These are phyloP conservation scores for Lolium rigidum DNA, from an alignment of 176 grass and related monocot species.

Conservation along the genomic window DNA sequence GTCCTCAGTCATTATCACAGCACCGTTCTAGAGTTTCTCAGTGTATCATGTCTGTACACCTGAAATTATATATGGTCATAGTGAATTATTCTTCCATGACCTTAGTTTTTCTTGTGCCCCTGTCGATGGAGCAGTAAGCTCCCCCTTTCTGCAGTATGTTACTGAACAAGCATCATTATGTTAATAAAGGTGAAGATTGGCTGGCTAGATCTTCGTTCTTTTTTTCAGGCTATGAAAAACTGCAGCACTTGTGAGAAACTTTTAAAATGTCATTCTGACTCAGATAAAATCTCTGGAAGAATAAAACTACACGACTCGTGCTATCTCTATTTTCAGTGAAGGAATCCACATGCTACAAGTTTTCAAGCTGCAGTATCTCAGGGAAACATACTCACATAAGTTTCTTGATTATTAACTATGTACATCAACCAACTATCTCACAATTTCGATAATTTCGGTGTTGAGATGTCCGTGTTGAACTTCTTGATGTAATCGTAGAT, in stretches of 20 bases:
- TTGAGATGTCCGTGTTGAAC: not conserved
- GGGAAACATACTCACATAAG: not conserved
- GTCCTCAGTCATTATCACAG: not conserved
- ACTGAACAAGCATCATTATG: not conserved
- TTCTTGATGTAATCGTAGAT: conserved; percentile 59
- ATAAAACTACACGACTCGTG: not conserved
- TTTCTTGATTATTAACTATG: conserved; percentile 2
- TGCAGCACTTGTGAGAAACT: not conserved
- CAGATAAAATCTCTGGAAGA: not conserved
- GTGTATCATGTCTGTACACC: conserved; percentile 31
- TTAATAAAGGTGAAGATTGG: not conserved
- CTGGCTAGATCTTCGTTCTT: not conserved
- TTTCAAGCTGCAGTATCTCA: not conserved
- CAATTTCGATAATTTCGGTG: conserved; percentile 22
- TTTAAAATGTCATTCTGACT: not conserved
- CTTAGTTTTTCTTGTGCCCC: conserved; percentile 3
- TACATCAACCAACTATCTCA: conserved; percentile 1
- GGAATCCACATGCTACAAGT: not conserved
- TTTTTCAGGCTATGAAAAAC: not conserved
- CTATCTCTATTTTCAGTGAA: not conserved
- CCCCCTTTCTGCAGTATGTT: conserved; percentile 17
- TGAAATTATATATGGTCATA: not conserved
- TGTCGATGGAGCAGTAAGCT: conserved; percentile 24
- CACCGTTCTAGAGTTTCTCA: conserved; percentile 1
- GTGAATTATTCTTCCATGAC: not conserved